A percentile compares a stretch with the other conserved stretches of the same genome.
These are phyloP conservation scores for Cyberlindnera amylophila DNA, from an alignment of 805 yeast genomes.

Conservation along the genomic window DNA sequence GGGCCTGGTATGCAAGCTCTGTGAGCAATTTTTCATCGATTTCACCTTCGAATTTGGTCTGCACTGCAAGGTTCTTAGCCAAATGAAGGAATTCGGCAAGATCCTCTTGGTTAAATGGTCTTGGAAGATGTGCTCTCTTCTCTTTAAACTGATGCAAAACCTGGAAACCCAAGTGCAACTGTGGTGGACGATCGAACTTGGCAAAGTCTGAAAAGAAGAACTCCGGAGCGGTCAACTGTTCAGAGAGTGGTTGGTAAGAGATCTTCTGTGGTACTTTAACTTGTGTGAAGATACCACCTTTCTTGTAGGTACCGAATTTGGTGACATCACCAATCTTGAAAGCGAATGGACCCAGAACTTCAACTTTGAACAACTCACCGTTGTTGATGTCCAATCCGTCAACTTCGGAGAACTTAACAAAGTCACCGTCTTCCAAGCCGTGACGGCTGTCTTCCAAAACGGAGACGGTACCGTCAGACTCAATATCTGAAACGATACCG, in stretches of 20 bases:
- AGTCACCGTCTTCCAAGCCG: constrained; percentile 89
- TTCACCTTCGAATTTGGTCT: constrained; percentile 55
- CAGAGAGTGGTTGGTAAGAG: constrained; percentile 57
- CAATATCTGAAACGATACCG: constrained; percentile 89
- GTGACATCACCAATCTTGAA: constrained; percentile 60
- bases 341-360: constrained; percentile 93
- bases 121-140: constrained; percentile 62
- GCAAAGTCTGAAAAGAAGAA: constrained; percentile 83
- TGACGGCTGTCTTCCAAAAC: constrained; percentile 90
- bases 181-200: constrained; percentile 88
- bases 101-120: constrained; percentile 71
- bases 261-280: constrained; percentile 76
- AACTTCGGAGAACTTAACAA: constrained; percentile 81
- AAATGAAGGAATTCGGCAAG: constrained; percentile 61
- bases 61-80: constrained; percentile 54
- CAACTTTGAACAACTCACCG: constrained; percentile 69
- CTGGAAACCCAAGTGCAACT: constrained; percentile 87
- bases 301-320: constrained; percentile 61
- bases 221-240: constrained; percentile 76
- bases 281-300: constrained; percentile 90
- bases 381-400: constrained; percentile 77
- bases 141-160: constrained; percentile 75
- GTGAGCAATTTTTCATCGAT: constrained; percentile 62
- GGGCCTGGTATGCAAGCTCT: constrained; percentile 78
- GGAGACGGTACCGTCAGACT: constrained; percentile 85